Evolutionary conservation across 2,329 filamentous ascomycete species (phyloP).

Genomic region (Daldinia sp.): DNA sequence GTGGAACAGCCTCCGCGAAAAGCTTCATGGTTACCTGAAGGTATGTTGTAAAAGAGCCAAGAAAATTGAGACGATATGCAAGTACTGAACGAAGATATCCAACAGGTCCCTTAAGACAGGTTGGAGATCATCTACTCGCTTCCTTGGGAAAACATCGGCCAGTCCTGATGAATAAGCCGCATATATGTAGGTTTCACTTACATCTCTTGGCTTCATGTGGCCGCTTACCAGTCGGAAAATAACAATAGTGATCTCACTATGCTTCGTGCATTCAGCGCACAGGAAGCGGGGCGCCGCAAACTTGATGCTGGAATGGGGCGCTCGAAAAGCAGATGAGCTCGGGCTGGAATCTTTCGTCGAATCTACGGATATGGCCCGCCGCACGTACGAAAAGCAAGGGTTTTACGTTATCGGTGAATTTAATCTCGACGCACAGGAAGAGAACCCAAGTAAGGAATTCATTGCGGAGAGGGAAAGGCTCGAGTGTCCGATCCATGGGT

Average conservation of each 20-base stretch:
- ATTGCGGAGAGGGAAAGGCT: conserved; percentile 9
- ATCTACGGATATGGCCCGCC: conserved; percentile 26
- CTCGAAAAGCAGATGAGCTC: conserved; percentile 37
- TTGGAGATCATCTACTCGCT: conserved; percentile 34
- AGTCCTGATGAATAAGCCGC: conserved; percentile 33
- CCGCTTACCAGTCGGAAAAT: not conserved
- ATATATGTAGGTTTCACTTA: conserved; percentile 29
- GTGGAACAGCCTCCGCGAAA: conserved; percentile 14
- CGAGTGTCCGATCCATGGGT: conserved; percentile 27
- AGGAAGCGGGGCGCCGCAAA: conserved; percentile 30
- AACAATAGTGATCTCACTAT: conserved; percentile 38
- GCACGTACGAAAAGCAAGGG: conserved; percentile 30
- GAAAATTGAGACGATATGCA: not conserved
- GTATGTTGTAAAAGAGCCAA: conserved; percentile 16
- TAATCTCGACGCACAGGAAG: conserved; percentile 9
- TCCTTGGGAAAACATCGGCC: conserved; percentile 28
- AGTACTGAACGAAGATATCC: conserved; percentile 5
- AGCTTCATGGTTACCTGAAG: conserved; percentile 37
- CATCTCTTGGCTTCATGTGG: not conserved
- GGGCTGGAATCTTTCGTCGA: conserved; percentile 42
- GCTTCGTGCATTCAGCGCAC: conserved; percentile 34
- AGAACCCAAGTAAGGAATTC: conserved; percentile 9
- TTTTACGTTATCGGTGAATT: conserved; percentile 46
- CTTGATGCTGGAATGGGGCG: conserved; percentile 46
- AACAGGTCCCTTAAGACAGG: conserved; percentile 30